Base-by-base conservation (phyloP, 768 basidiomycete species). In the Cubamyces lactineus region DNA sequence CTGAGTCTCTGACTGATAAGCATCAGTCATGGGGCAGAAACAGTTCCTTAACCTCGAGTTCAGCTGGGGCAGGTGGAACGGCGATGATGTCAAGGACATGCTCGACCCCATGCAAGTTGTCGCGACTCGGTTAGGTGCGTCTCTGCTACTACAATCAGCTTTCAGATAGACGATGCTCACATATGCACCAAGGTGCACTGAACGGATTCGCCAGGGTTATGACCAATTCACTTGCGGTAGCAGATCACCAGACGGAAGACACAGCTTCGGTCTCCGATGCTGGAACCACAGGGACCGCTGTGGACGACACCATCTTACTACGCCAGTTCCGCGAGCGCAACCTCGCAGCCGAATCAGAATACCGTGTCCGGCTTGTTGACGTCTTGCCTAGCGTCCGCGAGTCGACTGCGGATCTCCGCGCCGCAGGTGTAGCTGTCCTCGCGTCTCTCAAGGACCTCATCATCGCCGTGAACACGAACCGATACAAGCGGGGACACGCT, bases 31-130 rank as follows among this genome's bases (percentile, higher is more conserved):
- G 19, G 64, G 66, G 8, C 75, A 72, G 13, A 69, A 72, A n/a
- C 71, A 71, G 9, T 73, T 80, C 57, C 70, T 82, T 19, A 71
- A 76, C 43, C 69, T 75, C 16, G 80, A 82, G 65, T 80, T 82
- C 68, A 77, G 74, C 61, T 77, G 72, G 71, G 80, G 80, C 2
- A 73, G 73, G 47, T 82, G 80, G 79, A 81, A 74, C 63, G 77
- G 77, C 21, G 76, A 79, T 28, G 80, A 82, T 61, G 67, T 79
- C 15, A 72, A 68, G 39, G 68, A 55, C n/a, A 63, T 81, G 21
- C 68, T 75, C 15, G 71, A 73, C 39, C 79, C 79, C 0, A 63
- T 80, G 15, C 59, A 70, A n/a, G 56, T 58, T 1, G 59, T 79
- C 41, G 71, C 79, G 39, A 71, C 69, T n/a, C 75, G 80, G 16